Base-by-base conservation (phyloP, 2,329 filamentous ascomycete species). In the Pseudonectria buxi region DNA sequence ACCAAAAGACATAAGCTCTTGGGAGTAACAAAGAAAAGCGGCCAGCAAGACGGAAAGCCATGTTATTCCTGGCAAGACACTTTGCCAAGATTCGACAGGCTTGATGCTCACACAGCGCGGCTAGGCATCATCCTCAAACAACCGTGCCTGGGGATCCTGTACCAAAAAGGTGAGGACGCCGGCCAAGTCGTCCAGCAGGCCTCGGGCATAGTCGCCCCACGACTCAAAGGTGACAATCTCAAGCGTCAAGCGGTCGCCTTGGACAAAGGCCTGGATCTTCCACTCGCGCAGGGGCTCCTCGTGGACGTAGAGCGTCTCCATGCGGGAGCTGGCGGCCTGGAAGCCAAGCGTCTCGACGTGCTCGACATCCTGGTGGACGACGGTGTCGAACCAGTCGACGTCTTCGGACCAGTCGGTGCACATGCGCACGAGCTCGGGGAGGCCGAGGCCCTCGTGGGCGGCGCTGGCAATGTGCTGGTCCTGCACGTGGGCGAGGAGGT, bases 191-290 rank as follows among this genome's bases (percentile, higher is more conserved):
- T 65, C 62, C 32, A 82, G 50, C 36, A 79, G 49, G 10, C 63
- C 64, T 30, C 60, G 57, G 2, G 75, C 76, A 32, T 75, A 68
- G 0, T 54, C 60, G 10, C 59, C 62, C 72, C 74, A 78, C 31
- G 67, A 71, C 51, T 73, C 61, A 44, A 76, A 72, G 3, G 75
- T 78, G 14, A 80, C 73, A 51, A 80, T 67, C 61, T 79, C 76
- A 33, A 80, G 58, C 31, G 67, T 70, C 53, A 73, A 55, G 51
- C 55, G 60, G 40, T 69, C 72, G 5, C 67, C 72, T 32, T 60
- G 65, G 22, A 69, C 67, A 57, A 72, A 83, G 14, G 67, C 76
- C 64, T 82, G 74, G 26, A 79, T 66, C 63, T 80, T 78, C 63
- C 76, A 78, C 51, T 70, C 71, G 13, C 64, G 56, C 28, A 76